Base-by-base conservation (phyloP, 1,284 basidiomycete species). In the Hypsizygus ulmarius region DNA sequence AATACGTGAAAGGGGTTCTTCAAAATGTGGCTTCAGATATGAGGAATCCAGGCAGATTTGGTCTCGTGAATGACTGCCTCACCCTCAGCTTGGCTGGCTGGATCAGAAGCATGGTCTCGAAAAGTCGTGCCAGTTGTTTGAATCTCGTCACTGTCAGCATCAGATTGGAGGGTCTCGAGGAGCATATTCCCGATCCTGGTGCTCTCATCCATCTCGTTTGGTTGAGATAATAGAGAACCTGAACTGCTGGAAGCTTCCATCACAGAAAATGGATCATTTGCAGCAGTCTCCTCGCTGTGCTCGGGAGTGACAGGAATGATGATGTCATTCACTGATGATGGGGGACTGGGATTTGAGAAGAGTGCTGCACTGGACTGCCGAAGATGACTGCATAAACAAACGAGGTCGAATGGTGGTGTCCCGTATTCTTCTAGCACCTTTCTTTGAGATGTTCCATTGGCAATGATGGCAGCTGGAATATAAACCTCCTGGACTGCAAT, bases 1-100 rank as follows among this genome's bases (percentile, higher is more conserved):
- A 69, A 64, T 6, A 66, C 43, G 41, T 69, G 67, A 33, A 57
- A 69, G 0, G 52, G 19, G 43, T 67, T 62, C 30, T 64, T 65
- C 1, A 67, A 25, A 10, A 68, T 60, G 1, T 57, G 50, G 33
- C 61, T 63, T 5, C 52, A 52, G 18, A 62, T 57, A 9, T 30
- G 28, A 1, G 16, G 18, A 9, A 39, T 35, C 54, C 54, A 28
- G 5, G 30, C 46, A 11, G 29, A 18, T 16, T 27, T 29, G 10
- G 46, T 28, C 21, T 40, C 41, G 4, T 40, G 39, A 28, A 56
- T 43, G n/a, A 53, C 28, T 12, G 30, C 27, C 25, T 42, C 14
- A n/a, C 50, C 51, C 39, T 52, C 33, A 7, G 46, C 39, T 28
- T 52, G 19, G 27, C 36, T 41, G 15, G 37, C 33, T 28, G 39